These are phyloP conservation scores for Iris pallida DNA, from an alignment of 116 monocot genomes.

Conservation along the genomic window DNA sequence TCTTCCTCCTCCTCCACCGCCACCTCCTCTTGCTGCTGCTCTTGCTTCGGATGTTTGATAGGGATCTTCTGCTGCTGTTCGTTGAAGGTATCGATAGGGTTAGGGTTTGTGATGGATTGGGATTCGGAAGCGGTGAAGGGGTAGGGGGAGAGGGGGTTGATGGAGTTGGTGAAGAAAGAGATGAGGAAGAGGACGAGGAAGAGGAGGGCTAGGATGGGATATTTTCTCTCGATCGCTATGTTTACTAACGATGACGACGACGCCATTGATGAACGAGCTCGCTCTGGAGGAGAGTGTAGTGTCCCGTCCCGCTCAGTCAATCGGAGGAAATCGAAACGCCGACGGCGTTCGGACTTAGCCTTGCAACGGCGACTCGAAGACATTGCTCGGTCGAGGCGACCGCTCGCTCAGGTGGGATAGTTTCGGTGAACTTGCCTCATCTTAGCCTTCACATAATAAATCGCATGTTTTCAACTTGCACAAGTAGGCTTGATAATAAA, in stretches of 20 bases:
- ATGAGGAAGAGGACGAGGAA: conserved; percentile 42
- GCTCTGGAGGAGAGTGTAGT: no score
- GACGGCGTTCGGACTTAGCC: no score
- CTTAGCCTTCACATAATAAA: no score
- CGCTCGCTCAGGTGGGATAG: no score
- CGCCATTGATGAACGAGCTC: not conserved
- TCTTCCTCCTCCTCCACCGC: conserved; percentile 6
- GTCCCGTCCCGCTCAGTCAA: no score
- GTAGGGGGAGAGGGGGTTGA: conserved; percentile 21
- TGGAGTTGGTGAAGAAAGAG: conserved; percentile 20
- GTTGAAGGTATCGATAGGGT: not conserved
- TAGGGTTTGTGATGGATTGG: conserved; percentile 7
- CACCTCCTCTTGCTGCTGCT: not conserved
- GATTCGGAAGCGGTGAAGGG: conserved; percentile 1
- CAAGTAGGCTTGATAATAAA: no score
- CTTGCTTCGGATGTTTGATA: not conserved
- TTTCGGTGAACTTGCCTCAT: no score
- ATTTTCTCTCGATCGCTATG: conserved; percentile 20
- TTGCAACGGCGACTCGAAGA: no score
- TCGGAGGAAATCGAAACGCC: no score
- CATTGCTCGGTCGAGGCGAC: no score
- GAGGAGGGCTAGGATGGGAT: conserved; percentile 25
- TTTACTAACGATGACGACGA: conserved; percentile 25
- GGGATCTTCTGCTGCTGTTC: not conserved
- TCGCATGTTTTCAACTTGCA: no score